Evolutionary conservation across 768 basidiomycete genomes (phyloP).

Genomic region (Pleurotus cornucopiae): DNA sequence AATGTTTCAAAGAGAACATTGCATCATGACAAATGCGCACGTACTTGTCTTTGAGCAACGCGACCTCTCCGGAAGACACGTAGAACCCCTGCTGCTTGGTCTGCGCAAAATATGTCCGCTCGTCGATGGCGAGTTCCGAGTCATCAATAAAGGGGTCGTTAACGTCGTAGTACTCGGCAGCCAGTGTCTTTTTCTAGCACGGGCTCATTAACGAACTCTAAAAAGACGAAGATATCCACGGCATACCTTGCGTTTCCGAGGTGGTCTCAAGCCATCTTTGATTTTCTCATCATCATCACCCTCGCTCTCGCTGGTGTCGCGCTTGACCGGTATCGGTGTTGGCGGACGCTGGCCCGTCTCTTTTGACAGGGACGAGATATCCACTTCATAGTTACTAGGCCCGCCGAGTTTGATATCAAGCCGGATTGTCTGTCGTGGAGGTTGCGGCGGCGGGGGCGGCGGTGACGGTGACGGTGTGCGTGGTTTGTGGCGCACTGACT

Average conservation of each 20-base stretch:
- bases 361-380: constrained; percentile 54
- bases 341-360: constrained; percentile 61
- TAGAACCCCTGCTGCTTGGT: constrained; percentile 94
- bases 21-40: constrained; percentile 9
- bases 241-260: constrained; percentile 23
- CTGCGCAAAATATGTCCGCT: constrained; percentile 86
- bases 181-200: constrained; percentile 15
- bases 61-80: constrained; percentile 85
- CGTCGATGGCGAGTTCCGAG: constrained; percentile 86
- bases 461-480: constrained; percentile 49
- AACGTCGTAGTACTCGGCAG: constrained; percentile 84
- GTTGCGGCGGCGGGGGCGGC: constrained; percentile 47
- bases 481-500: constrained; percentile 21
- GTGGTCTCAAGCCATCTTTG: constrained; percentile 18
- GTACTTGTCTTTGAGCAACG: constrained; percentile 74
- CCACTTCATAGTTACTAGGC: constrained; percentile 70
- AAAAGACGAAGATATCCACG: too few species aligned
- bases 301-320: constrained; percentile 55
- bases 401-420: constrained; percentile 70
- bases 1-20: constrained; percentile 12
- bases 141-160: constrained; percentile 97
- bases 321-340: constrained; percentile 45
- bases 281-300: constrained; percentile 42
- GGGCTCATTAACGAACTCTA: too few species aligned
- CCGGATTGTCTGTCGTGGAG: constrained; percentile 59